phyloP scores from a whole-genome alignment of 345 rosid species.

The Acer saccharum region DNA sequence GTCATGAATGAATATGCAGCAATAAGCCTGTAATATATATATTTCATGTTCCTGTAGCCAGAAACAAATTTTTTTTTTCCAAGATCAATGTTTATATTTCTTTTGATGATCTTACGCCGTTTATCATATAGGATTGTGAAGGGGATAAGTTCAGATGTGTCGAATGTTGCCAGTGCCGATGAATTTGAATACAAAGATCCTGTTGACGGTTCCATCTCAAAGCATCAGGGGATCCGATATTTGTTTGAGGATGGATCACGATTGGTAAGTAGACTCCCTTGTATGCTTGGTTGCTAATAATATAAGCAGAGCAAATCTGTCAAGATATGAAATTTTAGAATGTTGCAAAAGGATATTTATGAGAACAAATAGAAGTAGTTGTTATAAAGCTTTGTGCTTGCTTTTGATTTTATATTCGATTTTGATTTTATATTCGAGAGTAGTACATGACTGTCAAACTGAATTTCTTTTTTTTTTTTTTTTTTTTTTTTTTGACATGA shows the following conservation, averaged over 20 bases:
- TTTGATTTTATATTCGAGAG: neutral
- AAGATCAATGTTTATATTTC: neutral
- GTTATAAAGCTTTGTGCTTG: neutral
- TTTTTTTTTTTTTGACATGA: too few species aligned
- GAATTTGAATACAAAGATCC: constrained; percentile 99
- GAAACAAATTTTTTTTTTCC: neutral
- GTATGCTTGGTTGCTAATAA: neutral
- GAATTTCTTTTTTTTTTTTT: too few species aligned
- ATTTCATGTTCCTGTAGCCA: neutral
- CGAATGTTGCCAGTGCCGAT: constrained; percentile 75
- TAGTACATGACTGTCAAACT: neutral
- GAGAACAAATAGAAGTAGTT: neutral
- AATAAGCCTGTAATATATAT: neutral
- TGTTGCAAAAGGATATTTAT: neutral
- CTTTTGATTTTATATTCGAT: neutral
- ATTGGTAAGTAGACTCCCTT: constrained; percentile 57
- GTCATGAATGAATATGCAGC: neutral
- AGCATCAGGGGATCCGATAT: constrained; percentile 94
- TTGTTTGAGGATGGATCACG: constrained; percentile 94
- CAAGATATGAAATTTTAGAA: neutral
- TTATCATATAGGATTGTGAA: constrained; percentile 60
- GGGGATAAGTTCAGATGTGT: constrained; percentile 66
- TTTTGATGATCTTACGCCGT: neutral
- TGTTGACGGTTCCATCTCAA: constrained; percentile 93
- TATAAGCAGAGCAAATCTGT: neutral